Conservation (phyloP, 129 eudicot species). For the Artemisia annua region DNA sequence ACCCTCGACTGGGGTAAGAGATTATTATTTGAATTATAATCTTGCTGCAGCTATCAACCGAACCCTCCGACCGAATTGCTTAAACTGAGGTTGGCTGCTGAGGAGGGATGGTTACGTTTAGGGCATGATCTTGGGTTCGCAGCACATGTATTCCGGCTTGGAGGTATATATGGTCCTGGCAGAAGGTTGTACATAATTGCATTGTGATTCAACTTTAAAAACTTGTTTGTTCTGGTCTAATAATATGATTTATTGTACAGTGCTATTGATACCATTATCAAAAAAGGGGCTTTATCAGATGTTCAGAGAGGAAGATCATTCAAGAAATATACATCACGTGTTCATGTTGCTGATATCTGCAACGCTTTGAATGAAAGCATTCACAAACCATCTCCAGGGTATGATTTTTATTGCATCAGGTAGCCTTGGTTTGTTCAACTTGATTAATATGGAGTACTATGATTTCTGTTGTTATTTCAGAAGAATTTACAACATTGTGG, state of each 20-base stretch:
- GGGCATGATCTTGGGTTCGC: constrained; percentile 60
- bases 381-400: constrained; percentile 57
- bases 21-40: neutral
- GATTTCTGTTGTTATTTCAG: constrained; percentile 29
- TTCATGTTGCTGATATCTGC: constrained; percentile 90
- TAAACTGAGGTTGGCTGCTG: constrained; percentile 75
- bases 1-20: neutral
- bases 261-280: constrained; percentile 80
- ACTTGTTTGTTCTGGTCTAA: neutral
- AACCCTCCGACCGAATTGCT: constrained; percentile 43
- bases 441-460: neutral
- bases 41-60: constrained; percentile 49
- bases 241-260: constrained; percentile 34
- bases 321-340: constrained; percentile 66
- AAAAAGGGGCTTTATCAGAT: constrained; percentile 51
- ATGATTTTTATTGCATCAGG: constrained; percentile 11
- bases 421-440: neutral
- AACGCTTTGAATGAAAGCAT: constrained; percentile 65
- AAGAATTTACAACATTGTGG: constrained; percentile 75
- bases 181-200: constrained; percentile 60
- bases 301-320: constrained; percentile 59
- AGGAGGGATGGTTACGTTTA: constrained; percentile 71
- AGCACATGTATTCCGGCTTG: constrained; percentile 76
- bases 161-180: constrained; percentile 97
- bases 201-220: neutral